phyloP scores from a whole-genome alignment of 2,329 filamentous ascomycete species.

The Botryotinia calthae region DNA sequence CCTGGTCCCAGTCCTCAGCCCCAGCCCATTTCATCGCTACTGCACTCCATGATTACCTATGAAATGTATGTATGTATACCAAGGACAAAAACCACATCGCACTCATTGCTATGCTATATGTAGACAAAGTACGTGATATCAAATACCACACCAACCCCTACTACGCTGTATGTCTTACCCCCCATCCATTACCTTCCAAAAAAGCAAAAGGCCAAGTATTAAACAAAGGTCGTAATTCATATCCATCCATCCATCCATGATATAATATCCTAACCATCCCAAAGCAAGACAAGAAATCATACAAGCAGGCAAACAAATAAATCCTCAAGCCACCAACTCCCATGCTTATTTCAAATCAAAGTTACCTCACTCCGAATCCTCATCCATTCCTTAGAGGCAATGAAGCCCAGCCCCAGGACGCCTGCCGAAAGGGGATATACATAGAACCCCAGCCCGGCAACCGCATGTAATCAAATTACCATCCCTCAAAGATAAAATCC shows the following conservation, averaged over 20 bases:
- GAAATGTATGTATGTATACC: neutral
- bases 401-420: neutral
- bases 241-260: conserved; percentile 11
- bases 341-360: conserved; percentile 6
- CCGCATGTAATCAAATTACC: neutral
- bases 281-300: neutral
- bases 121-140: neutral
- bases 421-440: neutral
- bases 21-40: neutral
- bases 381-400: neutral
- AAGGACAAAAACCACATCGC: neutral
- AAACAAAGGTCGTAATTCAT: conserved; percentile 2
- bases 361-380: neutral
- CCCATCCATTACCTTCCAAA: neutral
- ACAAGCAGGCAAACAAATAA: neutral
- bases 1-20: neutral
- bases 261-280: conserved; percentile 14
- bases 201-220: neutral
- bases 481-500: neutral
- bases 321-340: conserved; percentile 1
- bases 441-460: neutral
- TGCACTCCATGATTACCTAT: neutral
- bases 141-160: neutral
- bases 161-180: neutral
- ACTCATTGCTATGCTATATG: neutral